Base-by-base conservation (phyloP, 2,329 filamentous ascomycete species). In the Podosphaera fusca region DNA sequence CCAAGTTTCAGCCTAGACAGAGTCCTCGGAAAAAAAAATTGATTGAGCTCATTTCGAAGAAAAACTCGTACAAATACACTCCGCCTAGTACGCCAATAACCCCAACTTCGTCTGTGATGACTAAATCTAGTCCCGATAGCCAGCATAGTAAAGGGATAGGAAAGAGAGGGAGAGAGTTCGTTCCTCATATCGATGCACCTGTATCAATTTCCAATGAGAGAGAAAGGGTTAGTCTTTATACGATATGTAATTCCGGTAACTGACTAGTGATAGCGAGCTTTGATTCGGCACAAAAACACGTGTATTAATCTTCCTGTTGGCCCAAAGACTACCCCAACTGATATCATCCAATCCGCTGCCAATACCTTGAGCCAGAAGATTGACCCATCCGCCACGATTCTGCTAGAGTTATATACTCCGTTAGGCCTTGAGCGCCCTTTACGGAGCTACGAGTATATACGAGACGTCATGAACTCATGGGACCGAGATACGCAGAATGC, bases 391-490 rank as follows among this genome's bases (percentile, higher is more conserved):
- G 77, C 75, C 10, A 84, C 82, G 56, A 75, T 92, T n/a, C 68
- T 95, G 9, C 69, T 88, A 21, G 90, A 96, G 68, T 79, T 77
- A 29, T 95, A 88, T 67, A 72, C 75, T 29, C 76, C 81, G 50
- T 75, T 92, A 0, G 87, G 87, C 35, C 74, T 96, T 1, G 85
- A 94, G 67, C 80, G 90, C 45, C 84, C 85, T 0, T 71, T 96
- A 33, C 83, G 90, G 46, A 82, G 81, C 45, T 95, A 95, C 67
- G 90, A 96, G 70, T 80, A 80, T 60, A 77, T 96, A 36, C 80
- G 87, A 59, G 87, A 95, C 64, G 79, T 95, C 30, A 78, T 95
- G 76, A 94, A 94, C 67, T 94, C 88, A 0, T 96, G 90, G 90
- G 86, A 94, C 59, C 74, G 76, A 49, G 88, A 95, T 67, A 74